Conservation (phyloP, 2,329 filamentous ascomycete genomes). For the Calonectria multiphialidica region DNA sequence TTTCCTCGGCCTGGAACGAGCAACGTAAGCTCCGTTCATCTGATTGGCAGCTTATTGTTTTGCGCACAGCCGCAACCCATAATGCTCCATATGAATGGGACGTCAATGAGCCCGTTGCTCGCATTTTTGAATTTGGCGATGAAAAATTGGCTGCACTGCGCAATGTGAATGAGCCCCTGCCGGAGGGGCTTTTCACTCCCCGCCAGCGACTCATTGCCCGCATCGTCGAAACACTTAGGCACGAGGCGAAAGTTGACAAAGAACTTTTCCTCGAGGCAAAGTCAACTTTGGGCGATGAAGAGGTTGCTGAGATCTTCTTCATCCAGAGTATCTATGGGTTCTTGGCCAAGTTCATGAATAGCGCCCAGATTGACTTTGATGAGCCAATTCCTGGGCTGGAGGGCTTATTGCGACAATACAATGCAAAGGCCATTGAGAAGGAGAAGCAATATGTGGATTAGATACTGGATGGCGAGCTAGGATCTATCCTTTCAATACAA, state of each 20-base stretch:
- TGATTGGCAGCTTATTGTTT: neutral
- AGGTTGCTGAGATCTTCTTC: neutral
- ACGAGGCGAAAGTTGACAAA: neutral
- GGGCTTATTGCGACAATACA: neutral
- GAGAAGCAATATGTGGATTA: neutral
- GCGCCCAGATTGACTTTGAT: neutral
- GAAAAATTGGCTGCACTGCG: neutral
- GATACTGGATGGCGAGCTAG: neutral
- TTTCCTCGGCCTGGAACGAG: neutral
- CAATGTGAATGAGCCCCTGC: neutral
- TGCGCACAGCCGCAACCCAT: neutral
- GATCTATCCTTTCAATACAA: too few relatives aligned
- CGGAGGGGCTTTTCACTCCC: neutral
- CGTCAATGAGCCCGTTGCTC: neutral
- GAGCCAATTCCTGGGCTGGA: neutral
- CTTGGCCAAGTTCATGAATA: neutral
- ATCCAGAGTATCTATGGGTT: neutral
- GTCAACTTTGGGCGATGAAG: neutral
- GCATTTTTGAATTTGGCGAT: neutral
- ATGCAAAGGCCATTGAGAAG: neutral
- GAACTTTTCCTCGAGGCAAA: neutral
- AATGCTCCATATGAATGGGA: neutral
- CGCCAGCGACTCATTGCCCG: neutral
- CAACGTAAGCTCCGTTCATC: neutral
- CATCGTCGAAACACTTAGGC: neutral